A percentile compares a stretch with the other conserved stretches of the same genome.
Evolutionary conservation across 257 asterid genomes (phyloP).

Genomic region (Penstemon davidsonii): DNA sequence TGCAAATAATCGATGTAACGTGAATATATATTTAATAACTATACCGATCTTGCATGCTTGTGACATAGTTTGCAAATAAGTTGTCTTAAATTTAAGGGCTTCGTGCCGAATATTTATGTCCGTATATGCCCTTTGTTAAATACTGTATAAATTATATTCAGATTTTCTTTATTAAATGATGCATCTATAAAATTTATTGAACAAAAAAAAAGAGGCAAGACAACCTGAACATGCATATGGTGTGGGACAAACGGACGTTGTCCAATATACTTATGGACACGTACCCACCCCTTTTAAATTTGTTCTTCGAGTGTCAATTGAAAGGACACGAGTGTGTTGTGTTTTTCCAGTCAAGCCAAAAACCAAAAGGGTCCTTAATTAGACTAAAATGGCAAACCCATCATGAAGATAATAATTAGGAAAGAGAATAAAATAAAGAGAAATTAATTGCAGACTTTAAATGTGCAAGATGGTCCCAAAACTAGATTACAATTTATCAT

Average conservation of each 20-base stretch:
- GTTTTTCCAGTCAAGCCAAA: constrained; percentile 22
- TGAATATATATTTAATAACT: too few species aligned
- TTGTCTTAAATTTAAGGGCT: too few species aligned
- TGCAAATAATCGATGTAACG: too few species aligned
- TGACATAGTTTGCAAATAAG: too few species aligned
- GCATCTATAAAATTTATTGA: too few species aligned
- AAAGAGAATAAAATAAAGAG: not conserved
- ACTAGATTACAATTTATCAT: not conserved
- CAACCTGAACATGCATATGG: constrained; percentile 30
- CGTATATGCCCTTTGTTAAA: too few species aligned
- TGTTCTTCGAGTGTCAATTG: constrained; percentile 24
- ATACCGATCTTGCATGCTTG: too few species aligned
- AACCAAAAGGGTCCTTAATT: not conserved
- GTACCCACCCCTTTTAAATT: not conserved
- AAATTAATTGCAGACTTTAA: constrained; percentile 2
- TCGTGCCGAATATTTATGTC: too few species aligned
- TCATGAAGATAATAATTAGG: not conserved
- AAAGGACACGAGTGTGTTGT: constrained; percentile 9
- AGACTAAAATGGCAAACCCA: constrained; percentile 19
- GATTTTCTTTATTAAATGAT: too few species aligned
- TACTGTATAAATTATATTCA: too few species aligned
- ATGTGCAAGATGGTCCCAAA: constrained; percentile 26
- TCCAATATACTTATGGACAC: constrained; percentile 30
- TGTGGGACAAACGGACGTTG: constrained; percentile 23
- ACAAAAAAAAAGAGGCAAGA: too few species aligned